These are phyloP conservation scores for Saccharata proteae DNA, from an alignment of 2,329 filamentous ascomycete species.

Conservation along the genomic window DNA sequence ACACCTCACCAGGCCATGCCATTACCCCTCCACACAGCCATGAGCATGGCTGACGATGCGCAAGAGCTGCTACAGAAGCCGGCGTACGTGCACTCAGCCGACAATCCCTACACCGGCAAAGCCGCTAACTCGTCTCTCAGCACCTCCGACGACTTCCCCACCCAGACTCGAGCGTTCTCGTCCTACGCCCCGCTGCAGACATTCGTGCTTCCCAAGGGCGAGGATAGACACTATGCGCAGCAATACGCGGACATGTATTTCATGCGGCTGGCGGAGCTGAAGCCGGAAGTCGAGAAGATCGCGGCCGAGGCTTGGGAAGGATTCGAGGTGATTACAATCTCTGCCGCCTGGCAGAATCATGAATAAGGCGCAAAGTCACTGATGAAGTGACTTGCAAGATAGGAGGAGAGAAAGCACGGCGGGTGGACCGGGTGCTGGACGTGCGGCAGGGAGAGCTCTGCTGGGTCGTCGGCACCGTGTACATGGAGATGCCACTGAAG, in stretches of 20 bases:
- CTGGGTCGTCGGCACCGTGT: slow-evolving; percentile 90
- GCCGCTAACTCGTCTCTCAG: too few species aligned
- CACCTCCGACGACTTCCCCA: slow-evolving; percentile 3
- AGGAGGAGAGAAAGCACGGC: slow-evolving; percentile 60
- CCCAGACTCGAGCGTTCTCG: slow-evolving; percentile 12
- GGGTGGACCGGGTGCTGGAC: slow-evolving; percentile 81
- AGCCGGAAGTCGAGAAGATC: slow-evolving; percentile 64
- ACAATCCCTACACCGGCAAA: too few species aligned
- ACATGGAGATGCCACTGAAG: slow-evolving; percentile 94
- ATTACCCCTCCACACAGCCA: too few species aligned
- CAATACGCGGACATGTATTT: slow-evolving; percentile 99
- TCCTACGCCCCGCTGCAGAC: slow-evolving; percentile 64
- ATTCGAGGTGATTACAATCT: slow-evolving; percentile 48
- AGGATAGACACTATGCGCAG: slow-evolving; percentile 66
- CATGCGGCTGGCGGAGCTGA: slow-evolving; percentile 74
- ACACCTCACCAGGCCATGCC: too few species aligned
- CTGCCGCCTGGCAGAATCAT: too few species aligned
- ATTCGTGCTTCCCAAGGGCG: slow-evolving; percentile 57
- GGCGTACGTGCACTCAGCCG: too few species aligned
- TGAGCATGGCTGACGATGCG: too few species aligned
- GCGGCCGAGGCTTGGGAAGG: slow-evolving; percentile 67
- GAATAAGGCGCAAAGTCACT: background rate
- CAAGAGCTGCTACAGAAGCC: too few species aligned
- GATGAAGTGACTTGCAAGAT: slow-evolving; percentile 43
- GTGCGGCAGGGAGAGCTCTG: slow-evolving; percentile 91